A percentile compares a stretch with the other conserved stretches of the same genome.
phyloP scores from a whole-genome alignment of 2,329 filamentous ascomycete species.

The Claviceps capensis region DNA sequence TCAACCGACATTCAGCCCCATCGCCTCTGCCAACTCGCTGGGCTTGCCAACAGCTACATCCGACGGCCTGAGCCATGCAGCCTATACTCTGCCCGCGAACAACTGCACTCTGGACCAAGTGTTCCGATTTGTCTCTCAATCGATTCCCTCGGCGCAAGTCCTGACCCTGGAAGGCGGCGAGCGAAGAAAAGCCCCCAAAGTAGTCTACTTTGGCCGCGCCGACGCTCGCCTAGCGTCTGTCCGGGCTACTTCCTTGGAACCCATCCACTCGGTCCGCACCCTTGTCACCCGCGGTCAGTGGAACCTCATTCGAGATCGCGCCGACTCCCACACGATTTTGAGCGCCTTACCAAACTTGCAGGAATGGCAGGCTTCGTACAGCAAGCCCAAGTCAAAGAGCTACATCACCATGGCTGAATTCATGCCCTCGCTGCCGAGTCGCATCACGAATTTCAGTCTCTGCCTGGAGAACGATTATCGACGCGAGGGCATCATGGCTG shows the following conservation, averaged over 20 bases:
- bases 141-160: slow-evolving; percentile 47
- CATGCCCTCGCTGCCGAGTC: slow-evolving; percentile 40
- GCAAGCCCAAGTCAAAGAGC: slow-evolving; percentile 60
- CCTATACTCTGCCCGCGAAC: slow-evolving; percentile 45
- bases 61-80: slow-evolving; percentile 41
- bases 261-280: slow-evolving; percentile 41
- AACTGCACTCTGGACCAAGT: slow-evolving; percentile 60
- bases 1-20: slow-evolving; percentile 37
- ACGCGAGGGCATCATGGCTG: slow-evolving; percentile 45
- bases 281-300: slow-evolving; percentile 63
- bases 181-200: slow-evolving; percentile 59
- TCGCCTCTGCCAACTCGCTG: slow-evolving; percentile 28
- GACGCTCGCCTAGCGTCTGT: slow-evolving; percentile 10
- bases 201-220: slow-evolving; percentile 23
- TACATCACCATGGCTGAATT: slow-evolving; percentile 57
- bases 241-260: slow-evolving; percentile 12
- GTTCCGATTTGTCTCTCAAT: slow-evolving; percentile 46
- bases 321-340: slow-evolving; percentile 49
- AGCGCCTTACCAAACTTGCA: slow-evolving; percentile 50
- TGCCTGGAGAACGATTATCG: slow-evolving; percentile 60
- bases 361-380: slow-evolving; percentile 50
- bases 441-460: slow-evolving; percentile 50
- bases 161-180: slow-evolving; percentile 67
- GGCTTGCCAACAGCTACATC: slow-evolving; percentile 38
- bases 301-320: slow-evolving; percentile 54